Conservation (phyloP, 139 green algal species). For the Zygnema circumcarinatum region DNA sequence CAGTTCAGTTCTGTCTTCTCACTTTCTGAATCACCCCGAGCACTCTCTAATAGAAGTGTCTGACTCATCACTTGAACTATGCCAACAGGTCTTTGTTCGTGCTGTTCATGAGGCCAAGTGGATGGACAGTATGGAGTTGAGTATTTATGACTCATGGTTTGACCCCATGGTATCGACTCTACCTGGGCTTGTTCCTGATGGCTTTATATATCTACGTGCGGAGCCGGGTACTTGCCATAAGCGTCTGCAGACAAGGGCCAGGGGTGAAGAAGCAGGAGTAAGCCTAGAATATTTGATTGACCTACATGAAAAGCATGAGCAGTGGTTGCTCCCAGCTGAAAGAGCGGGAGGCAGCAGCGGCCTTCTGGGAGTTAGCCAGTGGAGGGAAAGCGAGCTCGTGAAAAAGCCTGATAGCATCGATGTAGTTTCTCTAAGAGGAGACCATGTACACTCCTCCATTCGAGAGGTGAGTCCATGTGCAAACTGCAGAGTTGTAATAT, state of each 20-base stretch:
- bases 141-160: constrained; percentile 85
- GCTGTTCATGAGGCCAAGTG: constrained; percentile 80
- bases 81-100: constrained; percentile 85
- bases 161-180: constrained; percentile 60
- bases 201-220: constrained; percentile 92
- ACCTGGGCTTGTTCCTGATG: constrained; percentile 84
- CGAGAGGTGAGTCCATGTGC: constrained; percentile 32
- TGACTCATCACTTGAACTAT: neutral
- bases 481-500: neutral
- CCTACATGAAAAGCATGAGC: constrained; percentile 91
- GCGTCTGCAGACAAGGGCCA: constrained; percentile 67
- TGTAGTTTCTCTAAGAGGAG: constrained; percentile 33
- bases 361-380: neutral
- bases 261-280: constrained; percentile 61
- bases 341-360: constrained; percentile 3
- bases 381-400: constrained; percentile 35
- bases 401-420: constrained; percentile 49
- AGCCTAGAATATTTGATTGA: constrained; percentile 79
- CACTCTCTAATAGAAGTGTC: too few species aligned
- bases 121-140: constrained; percentile 88
- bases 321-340: constrained; percentile 77
- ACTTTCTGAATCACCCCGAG: too few species aligned
- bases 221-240: constrained; percentile 77
- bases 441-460: constrained; percentile 52
- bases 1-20: too few species aligned